These are phyloP conservation scores for Cetraspora pellucida DNA, from an alignment of 192 early-diverging fungal genomes.

Conservation along the genomic window DNA sequence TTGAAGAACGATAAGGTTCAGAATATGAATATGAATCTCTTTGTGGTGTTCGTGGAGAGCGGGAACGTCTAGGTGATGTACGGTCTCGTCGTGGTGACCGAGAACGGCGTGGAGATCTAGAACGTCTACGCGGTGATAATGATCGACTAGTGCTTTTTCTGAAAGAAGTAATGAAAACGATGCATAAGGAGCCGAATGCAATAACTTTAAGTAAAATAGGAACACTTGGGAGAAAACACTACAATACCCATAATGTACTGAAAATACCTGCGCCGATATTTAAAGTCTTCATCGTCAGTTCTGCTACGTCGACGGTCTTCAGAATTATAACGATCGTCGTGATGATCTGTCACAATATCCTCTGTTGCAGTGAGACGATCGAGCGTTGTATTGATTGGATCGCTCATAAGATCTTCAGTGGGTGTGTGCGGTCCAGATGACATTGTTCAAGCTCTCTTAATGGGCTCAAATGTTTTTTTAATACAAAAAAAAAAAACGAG, in stretches of 20 bases:
- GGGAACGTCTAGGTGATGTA: constrained; percentile 7
- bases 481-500: no score
- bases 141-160: constrained; percentile 28
- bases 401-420: constrained; percentile 11
- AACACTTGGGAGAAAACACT: no score
- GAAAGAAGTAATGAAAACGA: background rate
- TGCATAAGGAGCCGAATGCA: background rate
- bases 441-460: constrained; percentile 8
- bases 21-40: background rate
- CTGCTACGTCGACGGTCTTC: constrained; percentile 19
- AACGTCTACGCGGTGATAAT: constrained; percentile 13
- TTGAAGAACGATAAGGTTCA: constrained; percentile 8
- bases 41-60: constrained; percentile 22
- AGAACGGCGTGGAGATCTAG: constrained; percentile 28
- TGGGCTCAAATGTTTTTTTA: background rate
- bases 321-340: constrained; percentile 11
- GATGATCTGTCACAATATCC: background rate
- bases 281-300: constrained; percentile 24
- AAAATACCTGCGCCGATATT: constrained; percentile 20
- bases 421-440: constrained; percentile 32
- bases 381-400: constrained; percentile 2
- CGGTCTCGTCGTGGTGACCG: constrained; percentile 14
- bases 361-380: background rate
- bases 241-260: background rate
- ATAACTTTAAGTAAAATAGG: background rate